phyloP scores from a whole-genome alignment of 768 basidiomycete species.

The Mycena galopus region DNA sequence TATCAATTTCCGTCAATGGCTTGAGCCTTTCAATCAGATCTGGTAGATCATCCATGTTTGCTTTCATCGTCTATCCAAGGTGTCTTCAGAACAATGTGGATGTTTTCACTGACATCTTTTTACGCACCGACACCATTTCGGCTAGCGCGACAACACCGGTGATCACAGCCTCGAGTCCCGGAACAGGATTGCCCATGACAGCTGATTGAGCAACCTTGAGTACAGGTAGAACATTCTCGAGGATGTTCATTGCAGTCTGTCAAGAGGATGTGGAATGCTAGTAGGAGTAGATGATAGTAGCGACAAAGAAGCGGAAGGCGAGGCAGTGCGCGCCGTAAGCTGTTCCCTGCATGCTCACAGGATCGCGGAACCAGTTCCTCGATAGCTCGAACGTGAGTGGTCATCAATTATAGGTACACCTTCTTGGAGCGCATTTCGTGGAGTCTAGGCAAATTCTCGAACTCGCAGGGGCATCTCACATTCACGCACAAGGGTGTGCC shows the following conservation, averaged over 20 bases:
- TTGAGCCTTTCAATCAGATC: too few relatives aligned
- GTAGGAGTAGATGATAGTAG: too few relatives aligned
- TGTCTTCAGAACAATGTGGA: too few relatives aligned
- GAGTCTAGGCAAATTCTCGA: constrained; percentile 3
- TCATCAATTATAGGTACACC: neutral
- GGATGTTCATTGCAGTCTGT: neutral
- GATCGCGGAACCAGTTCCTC: constrained; percentile 4
- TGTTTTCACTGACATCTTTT: too few relatives aligned
- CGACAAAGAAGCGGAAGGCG: too few relatives aligned
- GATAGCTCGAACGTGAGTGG: constrained; percentile 6
- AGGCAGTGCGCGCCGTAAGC: neutral
- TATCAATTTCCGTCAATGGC: too few relatives aligned
- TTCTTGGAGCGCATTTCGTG: constrained; percentile 3
- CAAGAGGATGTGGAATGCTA: too few relatives aligned
- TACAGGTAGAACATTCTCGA: neutral
- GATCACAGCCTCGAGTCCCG: neutral
- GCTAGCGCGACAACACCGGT: too few relatives aligned
- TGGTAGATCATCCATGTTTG: too few relatives aligned
- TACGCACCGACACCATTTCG: neutral
- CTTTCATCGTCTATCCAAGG: too few relatives aligned
- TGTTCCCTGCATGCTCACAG: neutral
- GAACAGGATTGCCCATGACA: neutral
- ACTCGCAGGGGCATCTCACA: constrained; percentile 7
- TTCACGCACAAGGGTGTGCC: constrained; percentile 14
- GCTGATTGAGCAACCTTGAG: neutral